Conservation (phyloP, 73 alveolate genomes). For the Paramecium biaurelia region DNA sequence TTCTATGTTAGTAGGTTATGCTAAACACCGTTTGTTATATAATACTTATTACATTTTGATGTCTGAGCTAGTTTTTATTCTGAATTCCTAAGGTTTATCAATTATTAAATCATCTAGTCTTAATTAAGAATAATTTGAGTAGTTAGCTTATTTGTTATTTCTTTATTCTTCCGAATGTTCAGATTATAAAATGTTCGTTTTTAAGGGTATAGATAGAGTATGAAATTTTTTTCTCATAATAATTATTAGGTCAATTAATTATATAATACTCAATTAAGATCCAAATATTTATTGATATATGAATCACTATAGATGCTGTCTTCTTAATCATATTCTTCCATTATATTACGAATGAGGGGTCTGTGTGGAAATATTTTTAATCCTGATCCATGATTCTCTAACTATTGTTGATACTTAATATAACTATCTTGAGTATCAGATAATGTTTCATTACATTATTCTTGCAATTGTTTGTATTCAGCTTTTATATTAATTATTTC, state of each 20-base stretch:
- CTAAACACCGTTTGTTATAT: background rate
- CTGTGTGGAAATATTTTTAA: background rate
- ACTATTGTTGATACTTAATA: background rate
- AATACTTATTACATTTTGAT: background rate
- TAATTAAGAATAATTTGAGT: background rate
- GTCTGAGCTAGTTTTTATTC: background rate
- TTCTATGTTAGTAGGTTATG: background rate
- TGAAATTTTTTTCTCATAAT: background rate
- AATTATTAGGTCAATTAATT: background rate
- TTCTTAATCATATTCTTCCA: background rate
- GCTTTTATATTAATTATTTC: background rate
- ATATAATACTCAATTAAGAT: constrained; percentile 11
- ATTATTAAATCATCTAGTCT: background rate
- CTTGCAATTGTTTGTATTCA: background rate
- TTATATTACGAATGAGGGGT: background rate
- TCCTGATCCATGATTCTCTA: background rate
- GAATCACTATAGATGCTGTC: background rate
- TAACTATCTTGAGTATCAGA: background rate
- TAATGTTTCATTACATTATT: background rate
- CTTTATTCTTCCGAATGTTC: background rate
- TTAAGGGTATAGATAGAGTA: background rate
- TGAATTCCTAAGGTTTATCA: background rate
- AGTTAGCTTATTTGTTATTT: background rate
- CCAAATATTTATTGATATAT: constrained; percentile 27
- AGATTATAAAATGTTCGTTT: background rate